Conservation (phyloP, 768 basidiomycete species). For the Leccinum truebloodii region DNA sequence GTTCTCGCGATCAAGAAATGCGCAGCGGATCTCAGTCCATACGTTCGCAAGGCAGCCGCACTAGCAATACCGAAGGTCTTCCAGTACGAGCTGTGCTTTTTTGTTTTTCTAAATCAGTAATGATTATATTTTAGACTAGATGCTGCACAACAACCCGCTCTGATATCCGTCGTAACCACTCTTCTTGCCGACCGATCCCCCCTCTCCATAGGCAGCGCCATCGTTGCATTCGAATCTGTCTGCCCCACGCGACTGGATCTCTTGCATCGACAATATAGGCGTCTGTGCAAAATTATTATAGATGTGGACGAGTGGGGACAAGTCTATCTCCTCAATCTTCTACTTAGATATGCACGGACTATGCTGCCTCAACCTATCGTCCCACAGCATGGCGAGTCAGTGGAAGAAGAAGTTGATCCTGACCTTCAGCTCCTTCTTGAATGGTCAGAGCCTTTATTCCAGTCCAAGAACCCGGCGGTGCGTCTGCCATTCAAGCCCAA, state of each 20-base stretch:
- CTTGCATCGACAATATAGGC: constrained; percentile 84
- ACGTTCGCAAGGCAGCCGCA: constrained; percentile 91
- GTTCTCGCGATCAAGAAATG: constrained; percentile 91
- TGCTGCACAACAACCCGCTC: constrained; percentile 62
- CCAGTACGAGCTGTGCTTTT: constrained; percentile 49
- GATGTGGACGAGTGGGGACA: constrained; percentile 99
- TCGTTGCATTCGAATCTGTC: constrained; percentile 83
- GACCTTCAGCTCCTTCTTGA: constrained; percentile 77
- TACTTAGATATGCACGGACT: constrained; percentile 78
- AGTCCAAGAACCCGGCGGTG: constrained; percentile 87
- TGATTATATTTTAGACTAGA: constrained; percentile 59
- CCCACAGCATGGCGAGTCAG: constrained; percentile 30
- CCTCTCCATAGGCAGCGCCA: constrained; percentile 83
- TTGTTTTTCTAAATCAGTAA: constrained; percentile 1
- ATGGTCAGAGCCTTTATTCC: constrained; percentile 75
- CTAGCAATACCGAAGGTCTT: constrained; percentile 86
- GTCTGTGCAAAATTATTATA: constrained; percentile 78
- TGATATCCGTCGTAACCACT: constrained; percentile 66
- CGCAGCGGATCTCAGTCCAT: constrained; percentile 88
- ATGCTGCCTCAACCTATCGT: constrained; percentile 73
- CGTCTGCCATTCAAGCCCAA: constrained; percentile 24
- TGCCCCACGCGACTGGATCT: constrained; percentile 87
- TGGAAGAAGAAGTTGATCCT: constrained; percentile 67
- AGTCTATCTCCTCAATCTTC: constrained; percentile 71
- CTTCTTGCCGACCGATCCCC: constrained; percentile 78